phyloP scores from a whole-genome alignment of 2,329 filamentous ascomycete species.

The Raffaelea albimanens region DNA sequence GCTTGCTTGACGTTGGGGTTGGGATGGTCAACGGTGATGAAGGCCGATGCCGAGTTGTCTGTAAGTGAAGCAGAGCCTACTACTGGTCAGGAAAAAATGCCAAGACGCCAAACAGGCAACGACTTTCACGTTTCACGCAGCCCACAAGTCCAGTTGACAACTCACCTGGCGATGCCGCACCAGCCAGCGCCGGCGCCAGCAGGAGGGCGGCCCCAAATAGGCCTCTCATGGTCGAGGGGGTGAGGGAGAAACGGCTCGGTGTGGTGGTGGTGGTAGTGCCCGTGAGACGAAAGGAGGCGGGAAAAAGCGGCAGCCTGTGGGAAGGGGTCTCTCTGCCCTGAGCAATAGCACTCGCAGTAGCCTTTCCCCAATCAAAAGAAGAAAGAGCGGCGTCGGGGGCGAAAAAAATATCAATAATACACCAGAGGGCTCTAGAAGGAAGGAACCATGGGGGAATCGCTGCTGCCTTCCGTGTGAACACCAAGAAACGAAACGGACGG shows the following conservation, averaged over 20 bases:
- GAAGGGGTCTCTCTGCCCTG: no score
- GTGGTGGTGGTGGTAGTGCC: no score
- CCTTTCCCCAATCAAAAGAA: no score
- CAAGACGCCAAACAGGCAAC: no score
- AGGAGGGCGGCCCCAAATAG: constrained; percentile 24
- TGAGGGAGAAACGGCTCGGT: no score
- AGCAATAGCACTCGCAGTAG: no score
- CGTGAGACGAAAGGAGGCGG: no score
- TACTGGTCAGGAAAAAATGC: not conserved
- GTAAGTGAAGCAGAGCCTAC: not conserved
- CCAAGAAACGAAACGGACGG: not conserved
- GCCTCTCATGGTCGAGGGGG: constrained; percentile 22
- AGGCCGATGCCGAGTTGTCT: constrained; percentile 14
- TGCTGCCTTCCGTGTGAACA: not conserved
- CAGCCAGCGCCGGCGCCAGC: constrained; percentile 25
- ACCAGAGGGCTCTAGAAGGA: no score
- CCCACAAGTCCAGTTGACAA: no score
- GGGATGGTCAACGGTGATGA: constrained; percentile 17
- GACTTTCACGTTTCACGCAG: no score
- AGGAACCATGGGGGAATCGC: not conserved
- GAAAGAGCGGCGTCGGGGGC: no score
- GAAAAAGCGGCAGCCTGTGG: no score
- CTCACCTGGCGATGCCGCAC: constrained; percentile 13
- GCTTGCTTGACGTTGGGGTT: constrained; percentile 1
- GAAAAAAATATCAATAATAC: not conserved